phyloP scores from a whole-genome alignment of 2,329 filamentous ascomycete genomes.

The Diplodia scrobiculata region DNA sequence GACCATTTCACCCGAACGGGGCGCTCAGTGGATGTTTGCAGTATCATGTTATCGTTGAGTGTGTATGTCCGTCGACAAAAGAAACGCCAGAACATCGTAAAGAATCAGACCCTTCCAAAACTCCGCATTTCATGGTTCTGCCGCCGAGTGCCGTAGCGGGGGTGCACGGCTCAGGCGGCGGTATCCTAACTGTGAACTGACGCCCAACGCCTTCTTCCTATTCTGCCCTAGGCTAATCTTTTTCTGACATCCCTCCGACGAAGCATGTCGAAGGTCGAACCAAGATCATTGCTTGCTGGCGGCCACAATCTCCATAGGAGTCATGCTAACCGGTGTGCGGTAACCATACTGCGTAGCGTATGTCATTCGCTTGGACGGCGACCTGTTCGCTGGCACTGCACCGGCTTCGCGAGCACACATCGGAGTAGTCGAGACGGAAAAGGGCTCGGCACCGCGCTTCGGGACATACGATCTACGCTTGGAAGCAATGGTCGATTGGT shows the following conservation, averaged over 20 bases:
- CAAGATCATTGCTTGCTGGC: neutral
- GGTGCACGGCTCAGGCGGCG: constrained; percentile 21
- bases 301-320: neutral
- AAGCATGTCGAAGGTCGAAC: neutral
- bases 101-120: neutral
- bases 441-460: constrained; percentile 13
- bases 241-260: neutral
- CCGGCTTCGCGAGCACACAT: constrained; percentile 5
- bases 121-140: neutral
- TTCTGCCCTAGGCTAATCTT: neutral
- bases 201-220: neutral
- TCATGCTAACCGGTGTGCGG: neutral
- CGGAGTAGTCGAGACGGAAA: constrained; percentile 1
- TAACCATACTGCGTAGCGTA: constrained; percentile 13
- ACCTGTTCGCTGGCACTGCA: neutral
- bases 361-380: neutral
- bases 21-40: neutral
- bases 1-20: neutral
- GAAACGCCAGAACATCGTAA: neutral
- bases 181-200: neutral
- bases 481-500: constrained; percentile 6
- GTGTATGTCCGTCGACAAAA: neutral
- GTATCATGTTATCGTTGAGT: neutral
- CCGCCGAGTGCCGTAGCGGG: constrained; percentile 3
- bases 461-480: constrained; percentile 15